Evolutionary conservation across 2,329 filamentous ascomycete species (phyloP).

Genomic region (Ceratocystis destructans): DNA sequence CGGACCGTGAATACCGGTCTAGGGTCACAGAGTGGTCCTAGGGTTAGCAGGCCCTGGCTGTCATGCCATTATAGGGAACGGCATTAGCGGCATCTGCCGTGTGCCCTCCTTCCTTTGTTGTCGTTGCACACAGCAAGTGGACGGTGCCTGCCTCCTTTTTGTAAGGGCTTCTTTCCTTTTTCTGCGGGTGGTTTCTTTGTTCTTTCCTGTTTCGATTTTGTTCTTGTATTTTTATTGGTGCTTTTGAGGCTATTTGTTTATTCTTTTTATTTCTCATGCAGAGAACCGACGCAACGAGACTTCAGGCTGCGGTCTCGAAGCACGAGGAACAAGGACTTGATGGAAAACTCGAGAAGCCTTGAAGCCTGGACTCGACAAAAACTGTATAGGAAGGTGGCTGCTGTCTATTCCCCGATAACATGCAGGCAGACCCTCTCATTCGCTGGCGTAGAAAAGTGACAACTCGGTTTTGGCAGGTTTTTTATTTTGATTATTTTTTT

Average conservation of each 20-base stretch:
- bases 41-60: neutral
- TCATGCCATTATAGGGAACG: neutral
- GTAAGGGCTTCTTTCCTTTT: neutral
- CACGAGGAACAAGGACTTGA: neutral
- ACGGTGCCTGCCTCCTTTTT: neutral
- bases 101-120: neutral
- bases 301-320: neutral
- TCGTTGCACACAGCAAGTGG: neutral
- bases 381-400: neutral
- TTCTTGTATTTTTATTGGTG: neutral
- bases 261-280: neutral
- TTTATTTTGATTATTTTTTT: neutral
- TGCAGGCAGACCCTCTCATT: neutral
- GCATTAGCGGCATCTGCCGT: neutral
- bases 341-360: neutral
- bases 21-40: neutral
- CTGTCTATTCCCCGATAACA: neutral
- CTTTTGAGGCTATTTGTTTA: neutral
- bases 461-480: neutral
- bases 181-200: neutral
- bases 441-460: neutral
- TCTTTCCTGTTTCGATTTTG: neutral
- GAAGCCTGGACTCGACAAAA: neutral
- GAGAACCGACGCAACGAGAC: neutral
- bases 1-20: neutral